phyloP scores from a whole-genome alignment of 805 yeast genomes.

The Zygoascus tannicola region DNA sequence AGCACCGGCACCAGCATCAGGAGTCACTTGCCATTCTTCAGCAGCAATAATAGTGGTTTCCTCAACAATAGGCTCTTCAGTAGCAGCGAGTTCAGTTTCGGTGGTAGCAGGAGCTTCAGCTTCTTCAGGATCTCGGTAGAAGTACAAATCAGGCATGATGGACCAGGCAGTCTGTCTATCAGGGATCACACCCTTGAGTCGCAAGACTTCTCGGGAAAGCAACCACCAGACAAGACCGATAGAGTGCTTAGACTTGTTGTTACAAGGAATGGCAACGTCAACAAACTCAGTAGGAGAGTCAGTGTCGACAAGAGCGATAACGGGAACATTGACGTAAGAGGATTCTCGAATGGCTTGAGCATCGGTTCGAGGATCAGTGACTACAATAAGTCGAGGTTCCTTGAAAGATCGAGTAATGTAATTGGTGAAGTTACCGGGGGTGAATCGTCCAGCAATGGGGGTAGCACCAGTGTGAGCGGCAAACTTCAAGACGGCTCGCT shows the following conservation, averaged over 20 bases:
- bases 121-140: constrained; percentile 99
- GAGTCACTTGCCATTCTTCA: constrained; percentile 39
- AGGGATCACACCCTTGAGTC: constrained; percentile 96
- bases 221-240: constrained; percentile 99
- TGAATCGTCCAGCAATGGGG: constrained; percentile 99
- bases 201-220: constrained; percentile 97
- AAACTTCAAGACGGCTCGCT: constrained; percentile 99
- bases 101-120: constrained; percentile 68
- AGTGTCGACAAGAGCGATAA: constrained; percentile 96
- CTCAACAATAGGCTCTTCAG: constrained; percentile 56
- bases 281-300: constrained; percentile 99
- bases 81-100: constrained; percentile 55
- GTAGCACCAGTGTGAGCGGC: constrained; percentile 99
- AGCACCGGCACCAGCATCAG: constrained; percentile 41
- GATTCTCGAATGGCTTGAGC: constrained; percentile 99
- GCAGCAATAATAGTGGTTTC: constrained; percentile 73
- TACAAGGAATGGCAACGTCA: constrained; percentile 99
- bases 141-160: constrained; percentile 99
- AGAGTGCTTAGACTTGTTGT: constrained; percentile 99
- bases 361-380: constrained; percentile 99
- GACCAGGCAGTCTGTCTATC: constrained; percentile 97
- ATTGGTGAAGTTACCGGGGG: constrained; percentile 99
- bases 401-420: constrained; percentile 99
- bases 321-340: constrained; percentile 99
- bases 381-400: constrained; percentile 99